phyloP scores from a whole-genome alignment of 2,329 filamentous ascomycete genomes.

The Coniochaeta sp. region DNA sequence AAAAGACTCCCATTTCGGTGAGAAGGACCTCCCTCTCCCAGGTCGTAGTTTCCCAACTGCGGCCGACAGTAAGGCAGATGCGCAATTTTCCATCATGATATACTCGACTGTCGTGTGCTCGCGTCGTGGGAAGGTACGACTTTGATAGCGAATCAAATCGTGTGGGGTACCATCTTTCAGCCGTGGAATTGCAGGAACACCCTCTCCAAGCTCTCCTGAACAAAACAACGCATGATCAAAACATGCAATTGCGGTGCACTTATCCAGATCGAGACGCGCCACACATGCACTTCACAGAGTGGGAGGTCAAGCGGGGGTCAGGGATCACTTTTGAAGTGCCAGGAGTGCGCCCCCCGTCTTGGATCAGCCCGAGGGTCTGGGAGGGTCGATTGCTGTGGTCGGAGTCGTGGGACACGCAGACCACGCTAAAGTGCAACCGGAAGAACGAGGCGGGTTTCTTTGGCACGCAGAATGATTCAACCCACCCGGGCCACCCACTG shows the following conservation, averaged over 20 bases:
- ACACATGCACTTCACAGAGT: background rate
- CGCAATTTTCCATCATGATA: background rate
- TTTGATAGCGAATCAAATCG: background rate
- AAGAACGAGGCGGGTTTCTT: background rate
- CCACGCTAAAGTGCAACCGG: slow-evolving; percentile 1
- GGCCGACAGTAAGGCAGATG: background rate
- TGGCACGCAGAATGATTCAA: background rate
- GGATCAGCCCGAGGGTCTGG: background rate
- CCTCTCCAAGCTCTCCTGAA: no score
- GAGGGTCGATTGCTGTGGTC: background rate
- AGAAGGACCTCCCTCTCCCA: no score
- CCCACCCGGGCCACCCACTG: no score
- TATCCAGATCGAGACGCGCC: background rate
- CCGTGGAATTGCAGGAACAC: no score
- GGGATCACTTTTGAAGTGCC: background rate
- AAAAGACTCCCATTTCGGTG: background rate
- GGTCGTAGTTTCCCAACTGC: no score
- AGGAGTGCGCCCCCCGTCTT: background rate
- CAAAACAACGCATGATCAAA: background rate
- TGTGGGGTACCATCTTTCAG: background rate
- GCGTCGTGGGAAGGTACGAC: background rate
- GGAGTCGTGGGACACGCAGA: no score
- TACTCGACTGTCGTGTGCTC: background rate
- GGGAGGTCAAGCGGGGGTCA: background rate
- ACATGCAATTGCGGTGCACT: background rate